A percentile compares a stretch with the other conserved stretches of the same genome.
These are phyloP conservation scores for Naematelia encephala DNA, from an alignment of 768 basidiomycete species.

Conservation along the genomic window DNA sequence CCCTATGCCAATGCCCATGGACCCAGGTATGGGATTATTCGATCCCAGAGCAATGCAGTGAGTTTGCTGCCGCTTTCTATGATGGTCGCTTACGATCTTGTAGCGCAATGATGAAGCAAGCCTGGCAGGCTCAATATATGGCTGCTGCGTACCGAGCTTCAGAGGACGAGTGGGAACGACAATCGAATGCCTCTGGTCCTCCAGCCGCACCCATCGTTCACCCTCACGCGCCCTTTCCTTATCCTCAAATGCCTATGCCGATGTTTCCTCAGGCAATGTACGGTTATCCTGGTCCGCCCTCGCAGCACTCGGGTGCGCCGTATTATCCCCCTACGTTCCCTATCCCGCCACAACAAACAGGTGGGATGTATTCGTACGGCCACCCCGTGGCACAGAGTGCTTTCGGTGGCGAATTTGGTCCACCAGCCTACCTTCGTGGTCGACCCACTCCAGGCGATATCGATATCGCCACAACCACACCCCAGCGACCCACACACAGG, in stretches of 20 bases:
- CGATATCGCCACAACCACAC: background rate
- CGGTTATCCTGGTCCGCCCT: slow-evolving; percentile 1
- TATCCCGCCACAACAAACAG: background rate
- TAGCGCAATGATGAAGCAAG: slow-evolving; percentile 39
- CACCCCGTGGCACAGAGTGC: slow-evolving; percentile 29
- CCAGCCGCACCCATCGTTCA: background rate
- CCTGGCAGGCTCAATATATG: slow-evolving; percentile 42
- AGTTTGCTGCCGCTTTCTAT: background rate
- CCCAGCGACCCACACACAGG: background rate
- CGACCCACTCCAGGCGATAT: background rate
- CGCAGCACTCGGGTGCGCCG: background rate
- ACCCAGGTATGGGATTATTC: background rate
- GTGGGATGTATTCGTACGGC: slow-evolving; percentile 24
- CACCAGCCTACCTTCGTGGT: slow-evolving; percentile 14
- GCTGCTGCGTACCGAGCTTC: slow-evolving; percentile 40
- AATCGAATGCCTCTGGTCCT: slow-evolving; percentile 7
- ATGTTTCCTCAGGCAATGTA: background rate
- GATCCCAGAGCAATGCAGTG: background rate
- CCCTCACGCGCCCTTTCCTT: slow-evolving; percentile 13
- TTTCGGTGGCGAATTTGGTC: slow-evolving; percentile 40
- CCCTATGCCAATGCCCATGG: background rate
- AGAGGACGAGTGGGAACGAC: slow-evolving; percentile 44
- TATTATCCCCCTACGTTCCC: slow-evolving; percentile 4
- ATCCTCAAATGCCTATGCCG: slow-evolving; percentile 12
- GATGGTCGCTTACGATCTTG: background rate